Conservation (phyloP, 768 basidiomycete species). For the Sarcomyxa edulis region DNA sequence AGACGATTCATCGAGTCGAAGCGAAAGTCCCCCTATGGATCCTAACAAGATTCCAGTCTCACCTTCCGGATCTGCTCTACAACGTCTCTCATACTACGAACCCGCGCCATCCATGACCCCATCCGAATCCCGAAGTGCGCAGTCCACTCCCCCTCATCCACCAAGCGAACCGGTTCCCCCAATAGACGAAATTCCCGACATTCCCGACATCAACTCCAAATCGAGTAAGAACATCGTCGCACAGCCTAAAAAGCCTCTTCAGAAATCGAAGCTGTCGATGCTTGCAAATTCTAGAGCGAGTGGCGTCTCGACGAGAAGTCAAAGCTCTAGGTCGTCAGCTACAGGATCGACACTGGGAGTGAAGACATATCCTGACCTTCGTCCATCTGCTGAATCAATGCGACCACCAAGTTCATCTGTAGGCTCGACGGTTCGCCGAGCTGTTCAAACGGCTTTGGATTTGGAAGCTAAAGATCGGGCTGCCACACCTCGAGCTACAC, state of each 20-base stretch:
- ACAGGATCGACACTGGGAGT: slow-evolving; percentile 52
- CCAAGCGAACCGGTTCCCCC: slow-evolving; percentile 40
- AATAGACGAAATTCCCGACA: slow-evolving; percentile 48
- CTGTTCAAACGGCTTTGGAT: slow-evolving; percentile 63
- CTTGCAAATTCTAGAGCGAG: slow-evolving; percentile 64
- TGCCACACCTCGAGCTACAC: slow-evolving; percentile 13
- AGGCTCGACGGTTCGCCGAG: slow-evolving; percentile 41
- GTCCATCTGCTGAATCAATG: slow-evolving; percentile 59
- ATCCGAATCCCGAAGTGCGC: slow-evolving; percentile 32
- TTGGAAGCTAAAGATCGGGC: slow-evolving; percentile 48
- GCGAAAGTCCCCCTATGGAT: slow-evolving; percentile 25
- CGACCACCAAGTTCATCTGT: slow-evolving; percentile 29
- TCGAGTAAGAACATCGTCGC: slow-evolving; percentile 26
- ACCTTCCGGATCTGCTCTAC: slow-evolving; percentile 63
- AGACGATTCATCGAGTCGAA: no score
- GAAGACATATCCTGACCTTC: slow-evolving; percentile 67
- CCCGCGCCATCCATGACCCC: slow-evolving; percentile 49
- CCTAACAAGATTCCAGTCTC: slow-evolving; percentile 61
- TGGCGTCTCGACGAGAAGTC: slow-evolving; percentile 34
- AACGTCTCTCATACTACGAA: slow-evolving; percentile 53
- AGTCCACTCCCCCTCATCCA: slow-evolving; percentile 28
- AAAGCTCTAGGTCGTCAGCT: slow-evolving; percentile 52
- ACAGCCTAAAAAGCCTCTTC: slow-evolving; percentile 22
- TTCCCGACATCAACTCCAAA: slow-evolving; percentile 48
- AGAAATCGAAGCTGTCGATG: slow-evolving; percentile 64